Percentiles rank a stretch among this genome's conserved stretches.
Evolutionary conservation across 2,329 filamentous ascomycete genomes (phyloP).

Genomic region (Cercospora sp.): DNA sequence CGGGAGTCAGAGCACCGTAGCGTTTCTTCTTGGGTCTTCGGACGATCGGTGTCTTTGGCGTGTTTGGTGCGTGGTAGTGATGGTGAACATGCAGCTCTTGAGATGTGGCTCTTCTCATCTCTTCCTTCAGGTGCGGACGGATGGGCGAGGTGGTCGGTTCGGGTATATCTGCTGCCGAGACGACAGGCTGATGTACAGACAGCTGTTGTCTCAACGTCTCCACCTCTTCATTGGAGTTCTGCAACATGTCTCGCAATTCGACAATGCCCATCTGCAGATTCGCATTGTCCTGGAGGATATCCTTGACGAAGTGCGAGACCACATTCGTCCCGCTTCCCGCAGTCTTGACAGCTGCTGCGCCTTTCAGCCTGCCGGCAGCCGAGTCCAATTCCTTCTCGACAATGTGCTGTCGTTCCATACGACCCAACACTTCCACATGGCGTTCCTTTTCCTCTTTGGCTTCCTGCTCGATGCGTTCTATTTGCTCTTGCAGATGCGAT

Average conservation of each 20-base stretch:
- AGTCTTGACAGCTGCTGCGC: slow-evolving; percentile 70
- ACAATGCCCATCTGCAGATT: slow-evolving; percentile 89
- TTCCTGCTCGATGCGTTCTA: slow-evolving; percentile 86
- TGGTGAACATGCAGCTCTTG: slow-evolving; percentile 91
- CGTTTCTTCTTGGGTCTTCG: slow-evolving; percentile 69
- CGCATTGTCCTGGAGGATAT: slow-evolving; percentile 92
- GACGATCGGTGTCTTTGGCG: slow-evolving; percentile 39
- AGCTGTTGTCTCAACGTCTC: slow-evolving; percentile 82
- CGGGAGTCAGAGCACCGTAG: slow-evolving; percentile 58
- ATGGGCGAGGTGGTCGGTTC: slow-evolving; percentile 11
- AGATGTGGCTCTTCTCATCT: slow-evolving; percentile 62
- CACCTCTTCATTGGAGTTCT: slow-evolving; percentile 91
- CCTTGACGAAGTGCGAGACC: slow-evolving; percentile 94
- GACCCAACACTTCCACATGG: slow-evolving; percentile 75
- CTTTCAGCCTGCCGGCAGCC: slow-evolving; percentile 77
- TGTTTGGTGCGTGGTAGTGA: slow-evolving; percentile 73
- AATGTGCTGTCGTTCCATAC: slow-evolving; percentile 79
- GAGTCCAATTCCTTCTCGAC: slow-evolving; percentile 80
- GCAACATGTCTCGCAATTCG: slow-evolving; percentile 85
- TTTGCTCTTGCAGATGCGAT: slow-evolving; percentile 76
- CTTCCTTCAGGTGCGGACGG: slow-evolving; percentile 61
- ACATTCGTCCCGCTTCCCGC: slow-evolving; percentile 65
- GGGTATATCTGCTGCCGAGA: slow-evolving; percentile 39
- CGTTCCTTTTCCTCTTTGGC: slow-evolving; percentile 75
- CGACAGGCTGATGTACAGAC: slow-evolving; percentile 70